Evolutionary conservation across 768 basidiomycete genomes (phyloP).

Genomic region (Lentinula lateritia): DNA sequence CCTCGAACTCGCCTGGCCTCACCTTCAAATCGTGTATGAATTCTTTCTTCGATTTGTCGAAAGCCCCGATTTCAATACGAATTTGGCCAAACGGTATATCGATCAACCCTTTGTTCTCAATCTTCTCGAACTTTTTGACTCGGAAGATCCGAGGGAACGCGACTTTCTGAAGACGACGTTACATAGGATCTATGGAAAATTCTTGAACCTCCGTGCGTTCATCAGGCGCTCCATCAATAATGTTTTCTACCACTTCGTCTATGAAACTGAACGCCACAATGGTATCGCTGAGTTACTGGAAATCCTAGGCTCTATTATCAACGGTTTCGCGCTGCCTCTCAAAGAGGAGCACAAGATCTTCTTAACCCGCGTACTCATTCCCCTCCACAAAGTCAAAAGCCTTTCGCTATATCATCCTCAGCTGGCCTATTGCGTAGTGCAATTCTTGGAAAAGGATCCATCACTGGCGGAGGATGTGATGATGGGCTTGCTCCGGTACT

Average conservation of each 20-base stretch:
- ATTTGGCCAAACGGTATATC: constrained; percentile 94
- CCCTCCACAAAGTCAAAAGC: constrained; percentile 96
- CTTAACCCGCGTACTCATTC: constrained; percentile 88
- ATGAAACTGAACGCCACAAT: constrained; percentile 98
- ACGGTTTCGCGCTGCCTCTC: constrained; percentile 94
- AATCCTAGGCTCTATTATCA: constrained; percentile 98
- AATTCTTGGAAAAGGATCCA: constrained; percentile 96
- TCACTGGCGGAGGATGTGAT: constrained; percentile 92
- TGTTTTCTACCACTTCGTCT: constrained; percentile 98
- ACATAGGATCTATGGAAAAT: constrained; percentile 99
- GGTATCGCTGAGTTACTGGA: constrained; percentile 98
- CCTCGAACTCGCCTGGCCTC: constrained; percentile 98
- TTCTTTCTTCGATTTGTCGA: constrained; percentile 99
- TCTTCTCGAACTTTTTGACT: constrained; percentile 96
- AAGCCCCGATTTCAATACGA: constrained; percentile 96
- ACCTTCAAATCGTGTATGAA: constrained; percentile 98
- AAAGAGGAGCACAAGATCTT: constrained; percentile 99
- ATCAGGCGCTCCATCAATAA: constrained; percentile 99
- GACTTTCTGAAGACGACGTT: constrained; percentile 99
- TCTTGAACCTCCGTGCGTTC: constrained; percentile 96
- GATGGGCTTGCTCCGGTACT: constrained; percentile 91
- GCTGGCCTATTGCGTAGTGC: constrained; percentile 97
- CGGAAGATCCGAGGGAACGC: constrained; percentile 96
- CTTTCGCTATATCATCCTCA: constrained; percentile 99
- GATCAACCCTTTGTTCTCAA: constrained; percentile 95